These are phyloP conservation scores for Nitzschia sp. DNA, from an alignment of 108 stramenopile species.

Conservation along the genomic window DNA sequence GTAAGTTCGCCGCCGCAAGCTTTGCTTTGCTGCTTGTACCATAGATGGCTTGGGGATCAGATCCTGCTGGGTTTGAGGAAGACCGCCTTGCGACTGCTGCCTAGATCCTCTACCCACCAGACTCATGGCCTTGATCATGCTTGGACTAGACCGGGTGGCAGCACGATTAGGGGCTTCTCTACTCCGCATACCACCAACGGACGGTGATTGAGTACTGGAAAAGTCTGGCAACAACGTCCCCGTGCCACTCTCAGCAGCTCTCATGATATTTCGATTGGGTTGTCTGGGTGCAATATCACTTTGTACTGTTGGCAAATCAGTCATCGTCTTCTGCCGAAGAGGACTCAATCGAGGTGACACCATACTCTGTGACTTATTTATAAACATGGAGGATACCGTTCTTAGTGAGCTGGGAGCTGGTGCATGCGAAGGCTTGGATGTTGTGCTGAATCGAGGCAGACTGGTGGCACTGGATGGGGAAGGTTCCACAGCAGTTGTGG, in stretches of 20 bases:
- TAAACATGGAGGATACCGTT: constrained; percentile 3
- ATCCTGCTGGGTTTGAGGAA: constrained; percentile 30
- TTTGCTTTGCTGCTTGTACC: not conserved
- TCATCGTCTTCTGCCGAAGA: not conserved
- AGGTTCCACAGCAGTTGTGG: not conserved
- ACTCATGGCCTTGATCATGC: constrained; percentile 7
- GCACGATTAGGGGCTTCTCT: constrained; percentile 20
- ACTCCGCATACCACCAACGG: constrained; percentile 3
- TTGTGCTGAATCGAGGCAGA: not conserved
- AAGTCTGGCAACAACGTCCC: constrained; percentile 24
- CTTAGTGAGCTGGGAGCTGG: constrained; percentile 7
- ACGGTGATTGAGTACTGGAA: not conserved
- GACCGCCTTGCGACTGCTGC: not conserved
- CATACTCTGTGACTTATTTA: constrained; percentile 5
- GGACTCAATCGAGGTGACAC: constrained; percentile 2
- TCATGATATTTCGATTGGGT: constrained; percentile 14
- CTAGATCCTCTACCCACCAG: not conserved
- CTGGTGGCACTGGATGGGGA: constrained; percentile 18
- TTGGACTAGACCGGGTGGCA: constrained; percentile 22
- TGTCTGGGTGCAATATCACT: constrained; percentile 15
- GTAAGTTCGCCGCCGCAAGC: constrained; percentile 20
- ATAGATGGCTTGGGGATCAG: not conserved
- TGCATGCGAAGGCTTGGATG: not conserved
- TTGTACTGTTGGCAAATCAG: constrained; percentile 3
- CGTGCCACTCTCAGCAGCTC: constrained; percentile 26